Conservation (phyloP, 495 filamentous ascomycete species). For the Melanomma pulvis-pyrius region DNA sequence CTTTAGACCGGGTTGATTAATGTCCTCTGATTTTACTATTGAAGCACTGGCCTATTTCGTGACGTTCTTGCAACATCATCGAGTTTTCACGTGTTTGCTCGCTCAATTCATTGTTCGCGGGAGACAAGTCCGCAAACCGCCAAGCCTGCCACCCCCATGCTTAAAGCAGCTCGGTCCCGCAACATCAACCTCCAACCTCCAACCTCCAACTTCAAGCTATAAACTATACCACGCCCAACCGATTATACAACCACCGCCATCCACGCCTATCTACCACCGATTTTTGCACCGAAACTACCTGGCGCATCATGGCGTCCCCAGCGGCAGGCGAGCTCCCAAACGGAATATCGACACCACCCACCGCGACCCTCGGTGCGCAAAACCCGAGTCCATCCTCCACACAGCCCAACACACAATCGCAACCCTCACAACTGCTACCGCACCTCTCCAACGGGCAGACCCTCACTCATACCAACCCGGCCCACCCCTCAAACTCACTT, state of each 20-base stretch:
- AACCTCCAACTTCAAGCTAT: too few relatives aligned
- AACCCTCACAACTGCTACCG: constrained; percentile 26
- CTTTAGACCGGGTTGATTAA: too few relatives aligned
- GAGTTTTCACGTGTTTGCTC: background rate
- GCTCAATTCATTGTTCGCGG: background rate
- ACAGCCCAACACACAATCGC: constrained; percentile 30
- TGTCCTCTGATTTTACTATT: too few relatives aligned
- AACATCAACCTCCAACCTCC: background rate
- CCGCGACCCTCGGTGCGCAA: constrained; percentile 16
- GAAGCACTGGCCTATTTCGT: too few relatives aligned
- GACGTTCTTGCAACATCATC: background rate
- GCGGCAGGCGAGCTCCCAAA: constrained; percentile 33
- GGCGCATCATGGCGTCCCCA: constrained; percentile 34
- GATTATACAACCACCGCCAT: background rate
- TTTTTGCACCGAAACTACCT: background rate
- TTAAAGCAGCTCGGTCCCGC: background rate
- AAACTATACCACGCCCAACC: background rate
- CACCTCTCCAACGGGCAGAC: constrained; percentile 35
- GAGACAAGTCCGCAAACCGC: background rate
- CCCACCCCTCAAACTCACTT: constrained; percentile 55
- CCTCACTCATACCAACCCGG: constrained; percentile 41
- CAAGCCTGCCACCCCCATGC: background rate
- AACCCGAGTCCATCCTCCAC: constrained; percentile 36
- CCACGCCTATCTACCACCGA: background rate
- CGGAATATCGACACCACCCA: constrained; percentile 37